Evolutionary conservation across 2,329 filamentous ascomycete species (phyloP), one percentile per base, ranked within the genome.

Genomic region (Pseudogymnoascus sp.): DNA sequence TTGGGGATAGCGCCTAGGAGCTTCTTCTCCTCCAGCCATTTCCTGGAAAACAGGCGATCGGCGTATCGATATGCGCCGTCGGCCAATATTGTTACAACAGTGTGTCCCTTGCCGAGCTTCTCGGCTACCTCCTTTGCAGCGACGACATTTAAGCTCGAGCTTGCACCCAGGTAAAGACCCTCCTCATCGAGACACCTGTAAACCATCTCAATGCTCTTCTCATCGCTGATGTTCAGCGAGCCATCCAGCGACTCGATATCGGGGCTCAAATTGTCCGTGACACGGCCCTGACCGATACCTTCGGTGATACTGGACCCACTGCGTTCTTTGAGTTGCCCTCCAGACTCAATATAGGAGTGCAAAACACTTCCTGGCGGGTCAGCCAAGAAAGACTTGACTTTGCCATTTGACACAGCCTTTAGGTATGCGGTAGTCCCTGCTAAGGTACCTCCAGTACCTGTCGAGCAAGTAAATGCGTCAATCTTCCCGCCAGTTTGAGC

Each of bases 11-110:
- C 86, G 26, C 77, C 82, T 48, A 94, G 73, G 65, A 99, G 76
- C 61, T 88, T 88, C 84, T 97, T 99, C 69, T 85, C 83, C 72
- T 85, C 80, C 66, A 99, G 75, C 94, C 94, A 99, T 73, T 88
- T 92, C 73, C 83, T 84, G 48, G 90, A 95, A 76, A 99, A 99
- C 63, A 99, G 73, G 34, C 94, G 81, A 65, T 99, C 94, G 4
- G 94, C 94, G 72, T 99, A 99, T 69, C 94, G 79, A 72, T 99
- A 97, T n/a, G 94, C 94, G 62, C 94, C 94, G 71, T 99, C 94
- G 70, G 90, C 96, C 45, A 99, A 81, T 61, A 97, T 82, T 1
- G 94, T 99, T 52, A 97, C 94, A 21, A 99, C 88, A 0, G 89
- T 96, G 73, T 92, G 83, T 8, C 92, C 92, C 66, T 84, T 86